Conservation (phyloP, 2,329 filamentous ascomycete genomes). For the Nannizziopsis barbatae region DNA sequence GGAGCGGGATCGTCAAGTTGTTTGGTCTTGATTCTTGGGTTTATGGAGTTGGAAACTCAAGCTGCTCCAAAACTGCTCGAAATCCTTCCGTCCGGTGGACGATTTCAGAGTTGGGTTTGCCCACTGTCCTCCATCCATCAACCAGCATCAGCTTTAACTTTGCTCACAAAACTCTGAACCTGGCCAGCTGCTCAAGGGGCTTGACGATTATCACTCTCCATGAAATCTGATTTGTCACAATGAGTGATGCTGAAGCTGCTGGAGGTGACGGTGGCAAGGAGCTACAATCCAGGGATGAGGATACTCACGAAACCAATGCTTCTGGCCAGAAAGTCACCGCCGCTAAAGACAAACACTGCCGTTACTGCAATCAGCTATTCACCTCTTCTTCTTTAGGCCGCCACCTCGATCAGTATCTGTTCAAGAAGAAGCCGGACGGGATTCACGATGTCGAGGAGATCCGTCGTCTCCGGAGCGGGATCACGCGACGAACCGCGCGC, state of each 20-base stretch:
- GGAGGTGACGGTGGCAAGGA: constrained; percentile 11
- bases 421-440: constrained; percentile 86
- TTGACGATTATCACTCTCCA: not conserved
- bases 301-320: constrained; percentile 6
- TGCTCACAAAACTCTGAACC: not conserved
- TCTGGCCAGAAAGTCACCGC: constrained; percentile 35
- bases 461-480: constrained; percentile 65
- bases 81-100: too few relatives aligned
- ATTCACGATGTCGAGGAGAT: constrained; percentile 87
- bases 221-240: constrained; percentile 5
- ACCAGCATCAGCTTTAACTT: not conserved
- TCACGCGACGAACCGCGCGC: constrained; percentile 75
- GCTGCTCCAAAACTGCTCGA: too few relatives aligned
- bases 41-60: too few relatives aligned
- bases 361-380: constrained; percentile 79
- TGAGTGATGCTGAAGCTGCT: constrained; percentile 13
- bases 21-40: too few relatives aligned
- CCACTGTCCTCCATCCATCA: too few relatives aligned
- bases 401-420: constrained; percentile 88
- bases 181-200: not conserved
- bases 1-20: too few relatives aligned
- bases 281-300: constrained; percentile 3
- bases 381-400: constrained; percentile 88
- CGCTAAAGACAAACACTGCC: constrained; percentile 75
- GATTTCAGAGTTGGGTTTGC: too few relatives aligned